Evolutionary conservation across 2,329 filamentous ascomycete species (phyloP).

Genomic region (Endoconidiophora laricicola): DNA sequence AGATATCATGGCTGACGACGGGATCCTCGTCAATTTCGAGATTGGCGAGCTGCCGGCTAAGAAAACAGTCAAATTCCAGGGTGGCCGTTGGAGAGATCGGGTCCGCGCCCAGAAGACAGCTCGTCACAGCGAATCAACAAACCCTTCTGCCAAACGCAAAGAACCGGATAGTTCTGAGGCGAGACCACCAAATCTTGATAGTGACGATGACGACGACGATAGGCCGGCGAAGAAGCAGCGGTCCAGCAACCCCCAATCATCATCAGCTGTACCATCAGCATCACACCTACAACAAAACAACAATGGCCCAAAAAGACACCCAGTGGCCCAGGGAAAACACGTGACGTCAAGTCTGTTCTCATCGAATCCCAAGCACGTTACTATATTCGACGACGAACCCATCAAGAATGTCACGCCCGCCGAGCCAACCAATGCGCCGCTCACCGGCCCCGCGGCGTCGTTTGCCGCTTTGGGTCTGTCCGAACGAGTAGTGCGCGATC

Average conservation of each 20-base stretch:
- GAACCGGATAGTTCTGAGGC: slow-evolving; percentile 27
- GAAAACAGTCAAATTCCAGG: slow-evolving; percentile 53
- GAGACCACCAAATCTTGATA: slow-evolving; percentile 16
- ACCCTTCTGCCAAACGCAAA: slow-evolving; percentile 15
- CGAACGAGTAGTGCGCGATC: slow-evolving; percentile 59
- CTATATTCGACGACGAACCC: slow-evolving; percentile 35
- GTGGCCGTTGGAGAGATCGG: slow-evolving; percentile 85
- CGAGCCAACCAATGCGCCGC: slow-evolving; percentile 77
- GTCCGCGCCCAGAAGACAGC: slow-evolving; percentile 23
- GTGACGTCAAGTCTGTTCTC: slow-evolving; percentile 87
- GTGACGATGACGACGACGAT: slow-evolving; percentile 7
- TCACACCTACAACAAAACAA: not conserved
- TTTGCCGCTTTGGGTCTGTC: slow-evolving; percentile 80
- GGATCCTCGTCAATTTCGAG: slow-evolving; percentile 85
- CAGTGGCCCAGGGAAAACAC: slow-evolving; percentile 25
- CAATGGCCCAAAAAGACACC: not conserved
- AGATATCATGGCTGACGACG: slow-evolving; percentile 69
- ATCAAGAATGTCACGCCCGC: slow-evolving; percentile 35
- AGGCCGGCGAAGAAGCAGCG: slow-evolving; percentile 16
- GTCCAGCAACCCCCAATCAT: slow-evolving; percentile 16
- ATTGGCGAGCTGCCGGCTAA: slow-evolving; percentile 51
- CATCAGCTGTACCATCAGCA: not conserved
- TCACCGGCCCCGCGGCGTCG: slow-evolving; percentile 66
- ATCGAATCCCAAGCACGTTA: slow-evolving; percentile 64
- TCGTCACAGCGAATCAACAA: slow-evolving; percentile 12